Evolutionary conservation across 1,284 basidiomycete genomes (phyloP).

Genomic region (Tilletia horrida): DNA sequence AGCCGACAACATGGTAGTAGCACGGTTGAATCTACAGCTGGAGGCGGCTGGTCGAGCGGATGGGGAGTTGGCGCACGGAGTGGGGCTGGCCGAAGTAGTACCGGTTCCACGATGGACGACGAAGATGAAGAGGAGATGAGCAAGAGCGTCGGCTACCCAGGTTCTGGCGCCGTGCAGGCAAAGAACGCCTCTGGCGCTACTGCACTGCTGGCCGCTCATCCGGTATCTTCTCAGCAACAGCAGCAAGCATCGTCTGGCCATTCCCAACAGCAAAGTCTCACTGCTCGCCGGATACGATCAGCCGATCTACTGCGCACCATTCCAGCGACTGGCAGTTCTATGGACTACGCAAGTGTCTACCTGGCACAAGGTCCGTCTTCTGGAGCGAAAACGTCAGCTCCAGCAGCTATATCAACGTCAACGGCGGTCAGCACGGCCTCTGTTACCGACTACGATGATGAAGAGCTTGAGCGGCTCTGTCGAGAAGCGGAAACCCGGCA

Average conservation of each 20-base stretch:
- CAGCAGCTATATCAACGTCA: not conserved
- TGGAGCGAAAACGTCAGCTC: no score
- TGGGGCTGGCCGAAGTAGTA: not conserved
- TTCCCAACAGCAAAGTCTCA: not conserved
- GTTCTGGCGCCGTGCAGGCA: not conserved
- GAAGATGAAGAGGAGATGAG: slow-evolving; percentile 17
- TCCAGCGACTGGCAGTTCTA: not conserved
- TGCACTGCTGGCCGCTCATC: no score
- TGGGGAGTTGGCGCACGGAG: not conserved
- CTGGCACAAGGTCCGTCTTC: not conserved
- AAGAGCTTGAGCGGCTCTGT: slow-evolving; percentile 31
- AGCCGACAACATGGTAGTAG: not conserved
- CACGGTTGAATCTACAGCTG: not conserved
- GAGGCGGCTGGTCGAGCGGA: slow-evolving; percentile 9
- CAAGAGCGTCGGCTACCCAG: slow-evolving; percentile 3
- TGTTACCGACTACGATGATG: slow-evolving; percentile 24
- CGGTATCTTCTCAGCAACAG: not conserved
- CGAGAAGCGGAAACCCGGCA: slow-evolving; percentile 37
- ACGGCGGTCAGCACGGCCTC: no score
- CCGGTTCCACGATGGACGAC: slow-evolving; percentile 2
- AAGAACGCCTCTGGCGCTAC: not conserved
- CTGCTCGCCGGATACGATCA: slow-evolving; percentile 11
- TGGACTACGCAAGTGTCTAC: not conserved
- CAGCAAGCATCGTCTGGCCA: not conserved
- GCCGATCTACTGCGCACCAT: slow-evolving; percentile 4